Conservation (phyloP, 495 filamentous ascomycete species). For the Hypoxylon fuscum region DNA sequence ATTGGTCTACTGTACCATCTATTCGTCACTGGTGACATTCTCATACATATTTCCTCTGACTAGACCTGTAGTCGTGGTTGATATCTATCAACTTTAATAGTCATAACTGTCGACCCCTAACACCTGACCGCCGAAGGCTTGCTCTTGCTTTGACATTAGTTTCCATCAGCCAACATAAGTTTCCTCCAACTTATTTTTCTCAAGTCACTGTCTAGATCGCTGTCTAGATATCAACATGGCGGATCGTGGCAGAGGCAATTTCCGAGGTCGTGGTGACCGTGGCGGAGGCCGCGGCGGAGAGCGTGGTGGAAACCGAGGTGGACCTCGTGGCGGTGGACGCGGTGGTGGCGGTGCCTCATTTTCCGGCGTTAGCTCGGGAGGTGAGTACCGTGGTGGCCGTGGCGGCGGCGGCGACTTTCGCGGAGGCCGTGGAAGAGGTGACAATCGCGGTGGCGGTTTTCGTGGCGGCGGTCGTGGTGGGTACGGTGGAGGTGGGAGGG, state of each 20-base stretch:
- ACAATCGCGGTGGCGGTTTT: slow-evolving; percentile 19
- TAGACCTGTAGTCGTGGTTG: neutral
- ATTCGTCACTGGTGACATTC: neutral
- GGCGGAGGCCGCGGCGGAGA: slow-evolving; percentile 35
- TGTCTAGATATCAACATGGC: slow-evolving; percentile 17
- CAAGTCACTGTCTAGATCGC: neutral
- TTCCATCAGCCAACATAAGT: too few relatives aligned
- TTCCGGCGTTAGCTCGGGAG: slow-evolving; percentile 32
- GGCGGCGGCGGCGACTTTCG: slow-evolving; percentile 15
- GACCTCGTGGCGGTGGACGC: slow-evolving; percentile 25
- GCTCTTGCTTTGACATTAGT: too few relatives aligned
- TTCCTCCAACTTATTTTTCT: neutral
- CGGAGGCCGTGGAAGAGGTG: slow-evolving; percentile 17
- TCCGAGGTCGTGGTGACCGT: slow-evolving; percentile 37
- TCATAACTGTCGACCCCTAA: neutral
- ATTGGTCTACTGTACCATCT: neutral
- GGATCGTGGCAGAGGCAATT: slow-evolving; percentile 39
- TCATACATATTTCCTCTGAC: neutral
- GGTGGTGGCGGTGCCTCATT: slow-evolving; percentile 37
- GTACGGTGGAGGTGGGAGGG: slow-evolving; percentile 22
- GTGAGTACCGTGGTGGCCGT: slow-evolving; percentile 37
- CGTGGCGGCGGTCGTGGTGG: slow-evolving; percentile 34
- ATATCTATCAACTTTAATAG: neutral
- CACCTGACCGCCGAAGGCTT: neutral
- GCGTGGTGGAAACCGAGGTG: slow-evolving; percentile 39